Percentiles rank a stretch among this genome's conserved stretches.
Evolutionary conservation across 2,329 filamentous ascomycete species (phyloP).

Genomic region (Cytospora mali): DNA sequence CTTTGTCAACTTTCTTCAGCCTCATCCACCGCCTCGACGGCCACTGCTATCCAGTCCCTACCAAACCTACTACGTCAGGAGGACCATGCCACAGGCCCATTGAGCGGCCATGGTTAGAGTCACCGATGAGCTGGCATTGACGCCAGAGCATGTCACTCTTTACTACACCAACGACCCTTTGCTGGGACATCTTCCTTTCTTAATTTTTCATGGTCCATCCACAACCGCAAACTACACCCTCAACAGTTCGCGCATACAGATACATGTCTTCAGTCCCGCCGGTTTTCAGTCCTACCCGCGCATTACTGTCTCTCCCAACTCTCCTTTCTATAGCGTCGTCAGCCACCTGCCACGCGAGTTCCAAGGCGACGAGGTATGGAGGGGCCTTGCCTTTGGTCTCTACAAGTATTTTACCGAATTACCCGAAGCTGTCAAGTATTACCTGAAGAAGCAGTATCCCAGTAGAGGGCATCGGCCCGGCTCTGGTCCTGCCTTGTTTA

Average conservation of each 20-base stretch:
- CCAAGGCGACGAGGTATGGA: constrained; percentile 91
- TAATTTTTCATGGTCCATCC: constrained; percentile 91
- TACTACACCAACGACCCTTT: constrained; percentile 88
- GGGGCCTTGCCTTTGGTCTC: constrained; percentile 87
- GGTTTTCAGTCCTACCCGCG: constrained; percentile 89
- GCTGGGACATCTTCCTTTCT: constrained; percentile 76
- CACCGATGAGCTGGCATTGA: constrained; percentile 75
- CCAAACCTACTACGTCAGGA: constrained; percentile 6
- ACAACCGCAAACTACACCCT: constrained; percentile 84
- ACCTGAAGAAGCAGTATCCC: constrained; percentile 63
- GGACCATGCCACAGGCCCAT: constrained; percentile 44
- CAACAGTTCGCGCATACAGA: constrained; percentile 91
- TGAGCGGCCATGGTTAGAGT: constrained; percentile 77
- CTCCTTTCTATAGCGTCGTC: constrained; percentile 87
- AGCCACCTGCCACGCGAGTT: constrained; percentile 88
- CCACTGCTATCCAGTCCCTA: constrained; percentile 13
- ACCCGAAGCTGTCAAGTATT: constrained; percentile 72
- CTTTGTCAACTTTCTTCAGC: constrained; percentile 14
- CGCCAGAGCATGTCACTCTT: constrained; percentile 79
- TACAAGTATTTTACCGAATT: constrained; percentile 94
- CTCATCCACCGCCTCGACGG: constrained; percentile 12
- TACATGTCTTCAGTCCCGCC: constrained; percentile 87
- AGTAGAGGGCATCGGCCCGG: constrained; percentile 60
- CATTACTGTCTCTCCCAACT: constrained; percentile 90
- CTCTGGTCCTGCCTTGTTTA: constrained; percentile 72